Base-by-base conservation (phyloP, 2,329 filamentous ascomycete species). In the Exophiala spinifera region DNA sequence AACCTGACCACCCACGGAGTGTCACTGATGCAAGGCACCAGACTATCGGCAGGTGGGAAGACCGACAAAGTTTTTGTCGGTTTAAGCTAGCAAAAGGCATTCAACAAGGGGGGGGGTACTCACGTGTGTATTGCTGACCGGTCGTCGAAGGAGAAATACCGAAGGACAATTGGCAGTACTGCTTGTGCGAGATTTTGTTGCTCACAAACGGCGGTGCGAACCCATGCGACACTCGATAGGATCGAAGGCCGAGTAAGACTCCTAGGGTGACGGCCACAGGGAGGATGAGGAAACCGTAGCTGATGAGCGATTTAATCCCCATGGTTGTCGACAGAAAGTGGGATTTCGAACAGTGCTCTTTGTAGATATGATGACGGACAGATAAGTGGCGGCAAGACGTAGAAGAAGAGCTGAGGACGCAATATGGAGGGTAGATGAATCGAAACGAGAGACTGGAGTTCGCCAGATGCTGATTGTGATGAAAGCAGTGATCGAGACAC, bases 231-330 rank as follows among this genome's bases (percentile, higher is more conserved):
- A 67, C 62, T 37, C 76, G 72, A 43, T 72, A 67, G n/a, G 69
- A 68, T 55, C 81, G 73, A 33, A 81, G 64, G 8, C 76, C 78
- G 33, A 81, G 66, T 20, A 82, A 66, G 40, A 80, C 67, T 45
- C 76, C 79, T 25, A 80, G 61, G 8, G 77, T 79, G 51, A 73
- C 70, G 53, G 72, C 78, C 53, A 80, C 73, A 36, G 76, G 79
- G 55, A 81, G 67, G 59, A 73, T 73, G 56, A 81, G 61, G 46
- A 82, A 72, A 62, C 70, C 70, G 49, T 76, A 71, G 67, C 79
- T 81, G 66, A 80, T 71, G 54, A 81, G 64, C 65, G 76, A 74
- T 59, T 72, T 67, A 47, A 71, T 49, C 28, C 64, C 67, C 65
- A 65, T 68, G 59, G 20, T 59, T 20, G 10, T 25, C 14, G n/a